A percentile compares a stretch with the other conserved stretches of the same genome.
Conservation (phyloP, 139 green algal species). For the Chlamydomonas schloesseri region DNA sequence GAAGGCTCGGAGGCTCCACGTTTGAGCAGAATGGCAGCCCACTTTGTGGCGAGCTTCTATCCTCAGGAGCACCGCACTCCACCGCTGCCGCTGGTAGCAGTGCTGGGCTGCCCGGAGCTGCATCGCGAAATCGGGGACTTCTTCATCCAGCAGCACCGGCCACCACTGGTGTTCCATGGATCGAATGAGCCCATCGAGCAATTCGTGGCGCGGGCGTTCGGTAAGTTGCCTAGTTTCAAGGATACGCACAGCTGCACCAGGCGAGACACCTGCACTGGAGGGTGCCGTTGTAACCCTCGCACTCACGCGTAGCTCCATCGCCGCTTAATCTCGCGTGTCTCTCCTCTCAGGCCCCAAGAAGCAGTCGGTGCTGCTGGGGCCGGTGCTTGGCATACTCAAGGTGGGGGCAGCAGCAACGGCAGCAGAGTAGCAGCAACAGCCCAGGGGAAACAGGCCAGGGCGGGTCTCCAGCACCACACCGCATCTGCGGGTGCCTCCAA, state of each 20-base stretch:
- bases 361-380: background rate
- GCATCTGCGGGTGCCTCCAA: too few species aligned
- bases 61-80: slow-evolving; percentile 48
- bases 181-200: slow-evolving; percentile 44
- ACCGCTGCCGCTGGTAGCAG: slow-evolving; percentile 44
- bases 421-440: too few species aligned
- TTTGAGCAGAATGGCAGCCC: too few species aligned
- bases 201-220: slow-evolving; percentile 36
- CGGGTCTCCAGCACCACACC: too few species aligned
- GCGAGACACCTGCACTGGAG: too few species aligned
- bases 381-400: slow-evolving; percentile 40
- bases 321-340: background rate
- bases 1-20: too few species aligned
- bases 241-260: too few species aligned
- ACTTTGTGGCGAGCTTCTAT: slow-evolving; percentile 42
- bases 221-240: background rate
- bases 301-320: too few species aligned
- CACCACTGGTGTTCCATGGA: slow-evolving; percentile 46
- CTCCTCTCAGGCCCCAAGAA: slow-evolving; percentile 30
- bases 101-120: slow-evolving; percentile 35
- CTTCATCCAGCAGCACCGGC: slow-evolving; percentile 49
- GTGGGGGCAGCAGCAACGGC: too few species aligned
- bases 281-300: too few species aligned
- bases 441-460: too few species aligned
- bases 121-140: slow-evolving; percentile 48